Base-by-base conservation (phyloP, 1,284 basidiomycete species). In the Rhodotorula sp. region DNA sequence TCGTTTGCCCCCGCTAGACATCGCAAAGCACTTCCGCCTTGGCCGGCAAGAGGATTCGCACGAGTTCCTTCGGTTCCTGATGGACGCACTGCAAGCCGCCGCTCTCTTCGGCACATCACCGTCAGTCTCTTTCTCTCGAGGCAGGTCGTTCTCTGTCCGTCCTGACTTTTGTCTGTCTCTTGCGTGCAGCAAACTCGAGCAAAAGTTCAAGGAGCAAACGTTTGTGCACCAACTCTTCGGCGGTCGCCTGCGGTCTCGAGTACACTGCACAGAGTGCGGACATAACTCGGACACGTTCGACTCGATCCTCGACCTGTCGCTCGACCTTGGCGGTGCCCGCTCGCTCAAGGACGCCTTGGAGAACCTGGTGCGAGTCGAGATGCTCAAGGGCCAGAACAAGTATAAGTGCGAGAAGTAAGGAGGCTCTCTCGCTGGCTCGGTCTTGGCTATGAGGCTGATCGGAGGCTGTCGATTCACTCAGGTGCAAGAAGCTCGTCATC, bases 11-110 rank as follows among this genome's bases (percentile, higher is more conserved):
- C 34, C 20, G 21, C 5, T 78, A 96, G 93, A 85, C 18, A 95
- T 99, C 77, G 94, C 94, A 21, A 94, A 93, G 81, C 90, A 93
- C 75, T 89, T 99, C 86, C 88, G 90, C 63, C 87, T 85, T 80
- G 93, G 92, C n/a, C 85, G 93, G 74, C 97, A 99, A 82, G 97
- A 99, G 81, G 97, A 99, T 81, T 90, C 96, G 5, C 97, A 99
- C 81, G 97, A 99, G 82, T 99, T 99, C 80, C 87, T 99, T 65
- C 89, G 97, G 46, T 97, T 97, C 81, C 89, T 91, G 34, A 89
- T 98, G 51, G 97, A 99, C 79, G 90, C 61, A 29, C 75, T 79
- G 78, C 77, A 78, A 69, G 62, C 69, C 15, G 67, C 67, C 23
- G 73, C 59, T 48, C 65, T 72, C 52, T 60, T 51, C 26, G 73